Conservation (phyloP, 495 filamentous ascomycete species). For the Penicillium parvum region DNA sequence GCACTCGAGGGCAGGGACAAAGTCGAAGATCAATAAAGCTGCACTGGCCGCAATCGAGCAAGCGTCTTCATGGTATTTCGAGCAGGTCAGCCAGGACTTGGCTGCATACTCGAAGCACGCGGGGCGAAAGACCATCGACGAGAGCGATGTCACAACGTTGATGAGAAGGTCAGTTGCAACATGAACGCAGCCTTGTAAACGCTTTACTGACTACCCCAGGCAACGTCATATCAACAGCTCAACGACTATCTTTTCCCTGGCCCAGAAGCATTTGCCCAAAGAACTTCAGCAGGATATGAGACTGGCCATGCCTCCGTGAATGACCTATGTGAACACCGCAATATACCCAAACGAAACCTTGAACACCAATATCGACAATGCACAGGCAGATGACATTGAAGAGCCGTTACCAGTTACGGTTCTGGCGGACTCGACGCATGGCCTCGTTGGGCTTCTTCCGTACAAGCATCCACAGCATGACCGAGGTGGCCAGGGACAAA, state of each 20-base stretch:
- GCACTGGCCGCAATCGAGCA: slow-evolving; percentile 68
- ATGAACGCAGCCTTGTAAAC: background rate
- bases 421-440: slow-evolving; percentile 70
- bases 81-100: slow-evolving; percentile 76
- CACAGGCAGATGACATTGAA: slow-evolving; percentile 5
- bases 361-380: slow-evolving; percentile 19
- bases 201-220: slow-evolving; percentile 46
- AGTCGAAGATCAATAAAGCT: slow-evolving; percentile 64
- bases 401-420: slow-evolving; percentile 66
- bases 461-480: slow-evolving; percentile 94
- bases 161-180: slow-evolving; percentile 62
- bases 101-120: slow-evolving; percentile 77
- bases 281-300: slow-evolving; percentile 79
- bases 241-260: slow-evolving; percentile 77
- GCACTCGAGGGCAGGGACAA: slow-evolving; percentile 54
- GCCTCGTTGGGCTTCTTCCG: slow-evolving; percentile 75
- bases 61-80: slow-evolving; percentile 84
- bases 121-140: slow-evolving; percentile 77
- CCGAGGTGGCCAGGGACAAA: slow-evolving; percentile 74
- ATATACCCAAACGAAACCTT: slow-evolving; percentile 17
- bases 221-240: slow-evolving; percentile 70
- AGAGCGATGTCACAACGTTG: slow-evolving; percentile 73
- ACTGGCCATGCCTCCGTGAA: slow-evolving; percentile 57
- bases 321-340: slow-evolving; percentile 7
- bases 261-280: slow-evolving; percentile 73